A percentile compares a stretch with the other conserved stretches of the same genome.
phyloP scores from a whole-genome alignment of 768 basidiomycete species.

The Auricularia auricula-judae region DNA sequence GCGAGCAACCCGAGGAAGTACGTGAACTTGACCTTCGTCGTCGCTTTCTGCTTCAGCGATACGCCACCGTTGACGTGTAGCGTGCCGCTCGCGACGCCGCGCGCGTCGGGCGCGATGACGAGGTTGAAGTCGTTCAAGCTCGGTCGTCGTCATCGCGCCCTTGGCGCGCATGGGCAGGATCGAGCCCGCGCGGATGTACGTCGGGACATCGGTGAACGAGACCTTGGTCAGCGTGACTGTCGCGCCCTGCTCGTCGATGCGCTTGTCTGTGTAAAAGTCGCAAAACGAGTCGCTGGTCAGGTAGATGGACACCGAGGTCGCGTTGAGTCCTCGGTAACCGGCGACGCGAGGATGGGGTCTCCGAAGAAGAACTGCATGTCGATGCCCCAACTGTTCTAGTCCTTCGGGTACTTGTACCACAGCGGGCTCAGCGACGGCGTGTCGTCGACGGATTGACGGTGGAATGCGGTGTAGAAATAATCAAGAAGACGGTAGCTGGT shows the following conservation, averaged over 20 bases:
- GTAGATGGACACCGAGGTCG: conserved; percentile 49
- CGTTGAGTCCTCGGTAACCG: conserved; percentile 47
- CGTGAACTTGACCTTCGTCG: conserved; percentile 20
- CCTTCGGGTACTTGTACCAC: conserved; percentile 59
- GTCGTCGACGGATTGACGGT: conserved; percentile 42
- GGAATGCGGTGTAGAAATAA: conserved; percentile 64
- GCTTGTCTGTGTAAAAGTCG: conserved; percentile 42
- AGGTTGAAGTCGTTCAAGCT: conserved; percentile 49
- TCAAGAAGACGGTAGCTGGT: conserved; percentile 39
- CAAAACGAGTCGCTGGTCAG: conserved; percentile 57
- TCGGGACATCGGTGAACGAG: conserved; percentile 45
- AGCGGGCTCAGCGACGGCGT: conserved; percentile 55
- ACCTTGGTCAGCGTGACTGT: conserved; percentile 23
- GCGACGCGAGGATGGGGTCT: conserved; percentile 54
- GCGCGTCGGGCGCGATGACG: conserved; percentile 43
- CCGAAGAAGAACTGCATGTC: conserved; percentile 66
- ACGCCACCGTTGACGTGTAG: conserved; percentile 60
- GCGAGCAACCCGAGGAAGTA: conserved; percentile 18
- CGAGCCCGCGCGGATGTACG: conserved; percentile 49
- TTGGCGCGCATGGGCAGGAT: conserved; percentile 45
- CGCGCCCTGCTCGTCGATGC: conserved; percentile 35
- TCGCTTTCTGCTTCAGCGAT: conserved; percentile 23
- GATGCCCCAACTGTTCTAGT: conserved; percentile 44
- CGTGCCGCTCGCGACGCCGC: conserved; percentile 40
- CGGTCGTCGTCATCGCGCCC: conserved; percentile 52